Evolutionary conservation across 176 grass and related monocot genomes (phyloP), one percentile per base, ranked within the genome.

Genomic region (Raddia distichophylla): DNA sequence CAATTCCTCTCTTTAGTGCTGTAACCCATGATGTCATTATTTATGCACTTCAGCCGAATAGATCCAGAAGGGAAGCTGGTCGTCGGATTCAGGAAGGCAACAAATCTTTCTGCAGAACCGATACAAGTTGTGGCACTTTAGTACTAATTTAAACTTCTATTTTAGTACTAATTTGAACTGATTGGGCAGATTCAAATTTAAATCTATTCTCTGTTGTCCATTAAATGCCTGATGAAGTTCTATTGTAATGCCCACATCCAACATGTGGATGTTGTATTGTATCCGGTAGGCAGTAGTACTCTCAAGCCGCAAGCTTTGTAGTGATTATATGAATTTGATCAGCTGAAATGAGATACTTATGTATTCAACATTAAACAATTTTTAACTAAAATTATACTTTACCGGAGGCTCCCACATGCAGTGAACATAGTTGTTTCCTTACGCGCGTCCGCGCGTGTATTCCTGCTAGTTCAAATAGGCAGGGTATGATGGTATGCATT

Each of bases 1-100:
- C 27, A 14, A 13, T 34, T 62, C 27, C 27, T 5, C 33, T 62
- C 52, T 68, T 52, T 69, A 20, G 6, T 18, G 60, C 64, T 69
- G 22, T 90, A 74, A 27, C 53, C n/a, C 6, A 73, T 59, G 15
- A 5, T 82, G 13, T 1, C 73, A 48, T 85, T 27, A 58, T 87
- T 58, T 75, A 17, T 83, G 60, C 75, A 99, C 42, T 99, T 99
- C 61, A 99, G 97, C 70, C 82, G 89, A 75, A 87, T 96, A 62
- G 97, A 99, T 84, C 97, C 97, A 49, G 97, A 96, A 91, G 93
- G 97, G 53, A 99, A 91, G 71, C 72, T 99, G 78, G 86, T 99
- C 58, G 96, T 99, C 93, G 93, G 93, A 62, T 99, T 99, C 80
- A 88, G 97, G 70, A 99, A 90, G 89, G 91, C 97, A 63, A 83